Percentiles rank a stretch among this genome's conserved stretches.
Conservation (phyloP, 1,284 basidiomycete species). For the Apiotrichum montevideense region DNA sequence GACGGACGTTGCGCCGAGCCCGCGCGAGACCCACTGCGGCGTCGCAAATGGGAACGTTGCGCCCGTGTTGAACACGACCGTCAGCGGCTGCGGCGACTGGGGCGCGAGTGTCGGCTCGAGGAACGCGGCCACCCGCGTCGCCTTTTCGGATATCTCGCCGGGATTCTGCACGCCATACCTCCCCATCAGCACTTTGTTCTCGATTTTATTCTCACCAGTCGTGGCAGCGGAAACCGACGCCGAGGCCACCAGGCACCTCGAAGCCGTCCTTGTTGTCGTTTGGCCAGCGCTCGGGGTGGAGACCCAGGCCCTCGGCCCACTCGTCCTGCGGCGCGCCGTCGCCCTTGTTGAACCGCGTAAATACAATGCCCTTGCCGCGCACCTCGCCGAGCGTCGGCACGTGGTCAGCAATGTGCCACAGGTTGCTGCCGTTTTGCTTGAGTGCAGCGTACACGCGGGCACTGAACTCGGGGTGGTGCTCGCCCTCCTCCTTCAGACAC, state of each 20-base stretch:
- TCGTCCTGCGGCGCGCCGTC: conserved; percentile 36
- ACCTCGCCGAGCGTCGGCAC: conserved; percentile 73
- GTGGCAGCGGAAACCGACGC: conserved; percentile 55
- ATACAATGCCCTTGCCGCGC: conserved; percentile 70
- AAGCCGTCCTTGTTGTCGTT: conserved; percentile 66
- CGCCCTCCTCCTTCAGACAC: conserved; percentile 75
- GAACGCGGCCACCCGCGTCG: conserved; percentile 46
- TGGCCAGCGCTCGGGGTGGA: conserved; percentile 75
- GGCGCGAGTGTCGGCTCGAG: conserved; percentile 17
- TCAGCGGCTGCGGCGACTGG: conserved; percentile 41
- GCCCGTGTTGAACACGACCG: conserved; percentile 72
- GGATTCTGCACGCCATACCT: conserved; percentile 74
- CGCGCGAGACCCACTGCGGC: conserved; percentile 66
- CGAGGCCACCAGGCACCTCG: conserved; percentile 54
- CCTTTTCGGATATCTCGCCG: conserved; percentile 71
- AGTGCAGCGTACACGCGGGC: conserved; percentile 62
- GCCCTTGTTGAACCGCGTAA: conserved; percentile 75
- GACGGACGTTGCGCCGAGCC: conserved; percentile 68
- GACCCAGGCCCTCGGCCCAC: conserved; percentile 56
- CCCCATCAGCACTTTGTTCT: background rate
- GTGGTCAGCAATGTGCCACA: conserved; percentile 74
- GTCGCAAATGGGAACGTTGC: conserved; percentile 69
- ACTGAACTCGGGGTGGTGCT: conserved; percentile 53
- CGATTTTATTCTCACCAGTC: conserved; percentile 60
- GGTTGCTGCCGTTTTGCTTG: conserved; percentile 52